Conservation (phyloP, 169 alveolate genomes). For the Condylostoma magnum region DNA sequence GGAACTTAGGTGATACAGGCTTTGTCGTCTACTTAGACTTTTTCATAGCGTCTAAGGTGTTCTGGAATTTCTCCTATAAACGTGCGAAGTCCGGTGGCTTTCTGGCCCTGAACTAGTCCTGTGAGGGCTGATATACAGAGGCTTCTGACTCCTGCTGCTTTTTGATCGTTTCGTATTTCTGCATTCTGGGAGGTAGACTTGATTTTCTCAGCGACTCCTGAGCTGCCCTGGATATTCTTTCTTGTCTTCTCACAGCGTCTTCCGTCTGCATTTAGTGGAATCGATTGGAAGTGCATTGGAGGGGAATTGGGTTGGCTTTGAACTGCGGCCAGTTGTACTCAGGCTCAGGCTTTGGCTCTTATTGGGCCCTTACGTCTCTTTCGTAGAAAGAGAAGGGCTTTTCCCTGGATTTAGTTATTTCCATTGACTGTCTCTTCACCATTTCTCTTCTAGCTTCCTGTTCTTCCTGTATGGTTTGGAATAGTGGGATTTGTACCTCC, state of each 20-base stretch:
- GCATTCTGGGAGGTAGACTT: slow-evolving; percentile 66
- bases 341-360: slow-evolving; percentile 31
- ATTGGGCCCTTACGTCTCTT: slow-evolving; percentile 50
- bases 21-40: slow-evolving; percentile 39
- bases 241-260: slow-evolving; percentile 47
- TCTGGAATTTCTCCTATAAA: slow-evolving; percentile 44
- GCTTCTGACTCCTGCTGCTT: slow-evolving; percentile 34
- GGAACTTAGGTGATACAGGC: slow-evolving; percentile 50
- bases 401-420: slow-evolving; percentile 39
- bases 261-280: slow-evolving; percentile 36
- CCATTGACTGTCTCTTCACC: slow-evolving; percentile 23
- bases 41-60: slow-evolving; percentile 50
- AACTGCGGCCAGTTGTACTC: slow-evolving; percentile 38
- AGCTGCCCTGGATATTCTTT: slow-evolving; percentile 49
- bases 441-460: slow-evolving; percentile 2
- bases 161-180: slow-evolving; percentile 53
- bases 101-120: slow-evolving; percentile 35
- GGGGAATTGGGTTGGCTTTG: slow-evolving; percentile 62
- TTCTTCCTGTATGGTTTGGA: slow-evolving; percentile 7
- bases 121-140: slow-evolving; percentile 23
- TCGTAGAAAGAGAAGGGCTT: slow-evolving; percentile 58
- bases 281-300: slow-evolving; percentile 38
- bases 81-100: slow-evolving; percentile 50
- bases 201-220: slow-evolving; percentile 37
- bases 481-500: slow-evolving; percentile 30